Evolutionary conservation across 2,329 filamentous ascomycete genomes (phyloP), one percentile per base, ranked within the genome.

Genomic region (Fusarium sp.): DNA sequence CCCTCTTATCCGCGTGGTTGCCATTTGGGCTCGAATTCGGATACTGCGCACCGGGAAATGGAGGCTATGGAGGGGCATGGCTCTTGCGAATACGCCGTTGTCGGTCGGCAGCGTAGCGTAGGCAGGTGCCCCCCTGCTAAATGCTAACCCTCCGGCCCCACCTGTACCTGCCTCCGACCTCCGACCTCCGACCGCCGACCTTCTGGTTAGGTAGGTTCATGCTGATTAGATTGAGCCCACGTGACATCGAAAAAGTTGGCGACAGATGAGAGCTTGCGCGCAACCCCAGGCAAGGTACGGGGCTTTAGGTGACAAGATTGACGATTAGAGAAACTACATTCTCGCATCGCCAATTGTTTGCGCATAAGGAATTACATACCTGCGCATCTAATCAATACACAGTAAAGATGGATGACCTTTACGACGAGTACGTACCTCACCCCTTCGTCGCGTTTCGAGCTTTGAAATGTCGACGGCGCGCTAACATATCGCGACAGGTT

Each of bases 371-470:
- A 59, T 41, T 32, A 58, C 27, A n/a, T 22, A 41, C 14, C 53
- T 68, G 69, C 61, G 67, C 65, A 49, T 54, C 22, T 52, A 48
- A 33, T 61, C 17, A 22, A 46, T 39, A 48, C 25, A 48, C 54
- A 22, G 51, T 37, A 65, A 78, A 74, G 74, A 96, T 97, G 94
- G 94, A 97, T 84, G 94, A 97, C 81, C 89, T 97, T 74, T 97
- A 98, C 79, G 95, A 98, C 83, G 95, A 98, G 93, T 96, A 57
- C 17, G 69, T 66, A 52, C 54, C 44, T 47, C 25, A 10, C n/a
- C 44, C 33, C 30, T 43, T 35, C 23, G 15, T 39, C 43, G 51
- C 49, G 51, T 50, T 50, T 51, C 52, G 33, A 60, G 51, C 57
- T 65, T 65, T 48, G 32, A 55, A 33, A 55, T 39, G 25, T 65